A percentile compares a stretch with the other conserved stretches of the same genome.
Conservation (phyloP, 352 stramenopile genomes). For the Phytophthora hybrid region DNA sequence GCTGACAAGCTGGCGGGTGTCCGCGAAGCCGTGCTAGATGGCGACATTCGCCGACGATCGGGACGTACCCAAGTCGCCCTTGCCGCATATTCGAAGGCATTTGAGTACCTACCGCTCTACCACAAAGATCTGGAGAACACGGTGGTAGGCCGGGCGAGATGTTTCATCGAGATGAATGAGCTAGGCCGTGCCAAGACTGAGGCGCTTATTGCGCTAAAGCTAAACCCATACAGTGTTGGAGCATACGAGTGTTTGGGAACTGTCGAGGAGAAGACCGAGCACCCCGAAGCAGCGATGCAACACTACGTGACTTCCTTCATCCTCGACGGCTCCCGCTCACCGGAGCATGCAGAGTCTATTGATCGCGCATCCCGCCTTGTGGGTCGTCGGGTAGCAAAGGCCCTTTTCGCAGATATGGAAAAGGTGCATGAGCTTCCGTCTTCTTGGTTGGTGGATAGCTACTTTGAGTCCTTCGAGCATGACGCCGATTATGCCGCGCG, state of each 20-base stretch:
- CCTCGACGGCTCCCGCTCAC: conserved; percentile 77
- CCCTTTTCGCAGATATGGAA: conserved; percentile 75
- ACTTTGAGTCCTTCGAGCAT: conserved; percentile 88
- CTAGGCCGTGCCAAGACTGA: conserved; percentile 54
- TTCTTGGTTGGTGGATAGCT: conserved; percentile 83
- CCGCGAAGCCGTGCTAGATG: conserved; percentile 62
- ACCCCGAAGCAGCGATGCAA: conserved; percentile 77
- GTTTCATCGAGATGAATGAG: conserved; percentile 63
- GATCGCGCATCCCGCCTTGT: conserved; percentile 76
- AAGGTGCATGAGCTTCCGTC: conserved; percentile 80
- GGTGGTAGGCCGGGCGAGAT: conserved; percentile 67
- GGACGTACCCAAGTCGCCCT: conserved; percentile 64
- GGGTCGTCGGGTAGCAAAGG: conserved; percentile 69
- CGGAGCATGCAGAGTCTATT: conserved; percentile 74
- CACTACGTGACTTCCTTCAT: conserved; percentile 87
- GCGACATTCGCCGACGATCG: conserved; percentile 61
- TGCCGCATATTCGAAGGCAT: conserved; percentile 64
- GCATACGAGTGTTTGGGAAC: conserved; percentile 77
- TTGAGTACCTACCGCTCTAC: conserved; percentile 70
- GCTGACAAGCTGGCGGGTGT: conserved; percentile 59
- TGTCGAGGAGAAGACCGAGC: conserved; percentile 62
- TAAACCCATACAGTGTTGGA: conserved; percentile 74
- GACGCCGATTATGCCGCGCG: conserved; percentile 70
- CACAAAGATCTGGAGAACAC: conserved; percentile 68
- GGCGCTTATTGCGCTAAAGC: conserved; percentile 54